Evolutionary conservation across 2,329 filamentous ascomycete species (phyloP).

Genomic region (Alternaria longipes): DNA sequence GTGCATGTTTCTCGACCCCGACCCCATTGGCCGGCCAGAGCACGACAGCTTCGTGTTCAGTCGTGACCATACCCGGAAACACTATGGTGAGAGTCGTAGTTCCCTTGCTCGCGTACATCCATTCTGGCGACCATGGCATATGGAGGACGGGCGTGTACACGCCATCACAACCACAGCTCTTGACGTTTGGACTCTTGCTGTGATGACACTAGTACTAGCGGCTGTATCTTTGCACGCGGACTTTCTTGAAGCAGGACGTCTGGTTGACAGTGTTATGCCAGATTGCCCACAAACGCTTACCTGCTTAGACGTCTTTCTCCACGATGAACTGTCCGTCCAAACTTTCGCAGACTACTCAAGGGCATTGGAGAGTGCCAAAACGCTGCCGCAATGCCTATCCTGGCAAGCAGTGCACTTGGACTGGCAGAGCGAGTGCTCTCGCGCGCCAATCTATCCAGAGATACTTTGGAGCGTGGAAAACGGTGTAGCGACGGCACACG

Average conservation of each 20-base stretch:
- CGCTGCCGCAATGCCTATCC: conserved; percentile 23
- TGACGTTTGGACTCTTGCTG: conserved; percentile 22
- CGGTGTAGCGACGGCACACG: conserved; percentile 33
- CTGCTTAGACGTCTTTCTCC: conserved; percentile 31
- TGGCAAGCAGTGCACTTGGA: conserved; percentile 29
- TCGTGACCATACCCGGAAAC: conserved; percentile 56
- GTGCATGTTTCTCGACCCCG: conserved; percentile 68
- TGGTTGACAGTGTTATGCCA: neutral
- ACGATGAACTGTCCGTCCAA: conserved; percentile 6
- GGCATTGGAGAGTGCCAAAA: conserved; percentile 29
- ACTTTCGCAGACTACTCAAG: conserved; percentile 31
- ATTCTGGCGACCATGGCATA: conserved; percentile 42
- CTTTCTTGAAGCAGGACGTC: conserved; percentile 5
- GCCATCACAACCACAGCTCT: conserved; percentile 13
- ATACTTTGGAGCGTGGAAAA: conserved; percentile 39
- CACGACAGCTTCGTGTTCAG: conserved; percentile 68
- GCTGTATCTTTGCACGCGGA: conserved; percentile 8
- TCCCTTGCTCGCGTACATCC: conserved; percentile 57
- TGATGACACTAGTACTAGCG: conserved; percentile 12
- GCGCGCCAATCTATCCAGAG: conserved; percentile 35
- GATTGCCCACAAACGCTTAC: conserved; percentile 32
- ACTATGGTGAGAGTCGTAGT: conserved; percentile 58
- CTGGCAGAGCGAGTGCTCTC: conserved; percentile 23
- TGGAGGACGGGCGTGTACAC: conserved; percentile 3
- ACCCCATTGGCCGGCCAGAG: conserved; percentile 56